phyloP scores from a whole-genome alignment of 2,329 filamentous ascomycete species.

The Fusarium veterinarium region DNA sequence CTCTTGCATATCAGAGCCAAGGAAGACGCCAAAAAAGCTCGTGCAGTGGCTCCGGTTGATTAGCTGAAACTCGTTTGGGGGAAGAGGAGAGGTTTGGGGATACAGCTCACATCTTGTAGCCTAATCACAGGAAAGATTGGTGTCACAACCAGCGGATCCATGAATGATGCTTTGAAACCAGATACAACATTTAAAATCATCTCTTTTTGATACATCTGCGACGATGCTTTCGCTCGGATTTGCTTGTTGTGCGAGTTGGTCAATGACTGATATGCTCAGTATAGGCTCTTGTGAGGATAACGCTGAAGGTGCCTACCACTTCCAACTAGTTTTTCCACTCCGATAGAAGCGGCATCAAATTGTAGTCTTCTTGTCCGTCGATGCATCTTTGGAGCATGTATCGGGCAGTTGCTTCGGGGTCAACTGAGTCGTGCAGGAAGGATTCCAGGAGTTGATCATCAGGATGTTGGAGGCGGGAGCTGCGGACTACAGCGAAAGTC shows the following conservation, averaged over 20 bases:
- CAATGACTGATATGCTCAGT: not conserved
- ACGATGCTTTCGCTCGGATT: not conserved
- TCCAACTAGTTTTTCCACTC: not conserved
- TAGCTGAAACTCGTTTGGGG: rapidly evolving
- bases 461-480: rapidly evolving
- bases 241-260: too few relatives aligned
- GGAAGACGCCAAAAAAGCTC: rapidly evolving
- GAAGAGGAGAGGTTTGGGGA: not conserved
- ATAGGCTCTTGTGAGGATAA: not conserved
- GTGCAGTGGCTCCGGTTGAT: rapidly evolving
- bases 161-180: not conserved
- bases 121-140: not conserved
- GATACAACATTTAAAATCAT: not conserved
- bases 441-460: not conserved
- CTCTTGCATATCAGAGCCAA: not conserved
- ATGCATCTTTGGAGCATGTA: not conserved
- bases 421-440: not conserved
- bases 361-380: not conserved
- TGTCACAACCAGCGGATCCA: not conserved
- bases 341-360: not conserved
- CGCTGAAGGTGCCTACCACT: not conserved
- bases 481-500: rapidly evolving
- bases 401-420: not conserved
- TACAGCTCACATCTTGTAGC: not conserved
- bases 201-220: not conserved